phyloP scores from a whole-genome alignment of 2,329 filamentous ascomycete genomes.

The Sarocladiaceae sp. region DNA sequence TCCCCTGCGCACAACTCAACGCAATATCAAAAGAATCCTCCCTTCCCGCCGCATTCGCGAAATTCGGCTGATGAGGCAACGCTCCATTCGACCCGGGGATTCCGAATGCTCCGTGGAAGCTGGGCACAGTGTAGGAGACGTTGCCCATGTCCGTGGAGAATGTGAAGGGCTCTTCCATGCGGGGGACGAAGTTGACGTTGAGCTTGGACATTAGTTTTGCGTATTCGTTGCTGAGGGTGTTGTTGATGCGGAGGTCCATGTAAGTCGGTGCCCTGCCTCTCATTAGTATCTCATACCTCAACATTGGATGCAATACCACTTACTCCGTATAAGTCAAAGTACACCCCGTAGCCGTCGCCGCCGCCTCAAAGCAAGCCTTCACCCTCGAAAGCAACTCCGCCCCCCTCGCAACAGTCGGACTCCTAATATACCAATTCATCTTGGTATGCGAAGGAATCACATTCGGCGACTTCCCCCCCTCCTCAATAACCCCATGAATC shows the following conservation, averaged over 20 bases:
- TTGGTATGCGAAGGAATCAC: slow-evolving; percentile 17
- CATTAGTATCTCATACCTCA: too few relatives aligned
- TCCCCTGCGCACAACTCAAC: slow-evolving; percentile 38
- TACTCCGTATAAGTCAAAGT: slow-evolving; percentile 25
- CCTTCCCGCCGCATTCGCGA: slow-evolving; percentile 38
- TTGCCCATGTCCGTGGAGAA: slow-evolving; percentile 49
- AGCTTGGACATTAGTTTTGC: slow-evolving; percentile 37
- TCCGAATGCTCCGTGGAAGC: slow-evolving; percentile 43
- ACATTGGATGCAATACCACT: slow-evolving; percentile 13
- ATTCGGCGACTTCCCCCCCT: slow-evolving; percentile 28
- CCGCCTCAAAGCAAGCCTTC: slow-evolving; percentile 31
- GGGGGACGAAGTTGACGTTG: slow-evolving; percentile 29
- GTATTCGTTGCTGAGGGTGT: slow-evolving; percentile 38
- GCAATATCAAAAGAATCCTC: slow-evolving; percentile 35
- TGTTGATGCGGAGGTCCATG: slow-evolving; percentile 40
- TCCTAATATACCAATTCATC: slow-evolving; percentile 9
- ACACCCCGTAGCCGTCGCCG: slow-evolving; percentile 29
- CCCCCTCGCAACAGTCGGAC: slow-evolving; percentile 1
- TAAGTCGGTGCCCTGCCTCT: slow-evolving; percentile 25
- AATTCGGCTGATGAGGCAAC: slow-evolving; percentile 34
- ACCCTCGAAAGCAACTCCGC: slow-evolving; percentile 18
- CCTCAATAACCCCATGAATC: slow-evolving; percentile 45
- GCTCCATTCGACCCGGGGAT: slow-evolving; percentile 33
- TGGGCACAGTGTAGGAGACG: slow-evolving; percentile 41
- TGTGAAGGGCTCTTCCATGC: slow-evolving; percentile 30